These are phyloP conservation scores for Cichorium intybus DNA, from an alignment of 140 eudicot genomes.

Conservation along the genomic window DNA sequence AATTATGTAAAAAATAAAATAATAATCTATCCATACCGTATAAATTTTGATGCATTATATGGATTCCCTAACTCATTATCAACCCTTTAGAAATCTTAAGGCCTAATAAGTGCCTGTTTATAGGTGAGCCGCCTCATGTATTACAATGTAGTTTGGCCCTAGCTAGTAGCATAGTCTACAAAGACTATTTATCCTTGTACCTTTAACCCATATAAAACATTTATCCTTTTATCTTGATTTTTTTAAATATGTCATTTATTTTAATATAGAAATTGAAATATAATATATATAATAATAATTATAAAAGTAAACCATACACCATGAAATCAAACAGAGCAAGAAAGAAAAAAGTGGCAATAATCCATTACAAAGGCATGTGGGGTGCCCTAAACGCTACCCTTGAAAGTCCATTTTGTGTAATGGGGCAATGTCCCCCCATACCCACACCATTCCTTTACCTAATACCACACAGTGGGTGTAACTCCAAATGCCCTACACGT, in stretches of 20 bases:
- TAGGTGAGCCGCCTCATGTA: too few relatives aligned
- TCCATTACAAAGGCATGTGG: constrained; percentile 29
- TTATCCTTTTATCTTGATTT: not conserved
- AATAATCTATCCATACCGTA: too few relatives aligned
- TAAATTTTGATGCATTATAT: too few relatives aligned
- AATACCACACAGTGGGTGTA: constrained; percentile 20
- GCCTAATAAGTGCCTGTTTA: not conserved
- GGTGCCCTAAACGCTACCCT: constrained; percentile 21
- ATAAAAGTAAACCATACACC: not conserved
- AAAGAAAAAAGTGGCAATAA: constrained; percentile 13
- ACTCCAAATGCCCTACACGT: constrained; percentile 25
- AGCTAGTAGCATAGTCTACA: not conserved
- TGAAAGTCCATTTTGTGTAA: constrained; percentile 31
- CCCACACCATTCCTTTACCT: constrained; percentile 38
- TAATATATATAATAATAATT: not conserved
- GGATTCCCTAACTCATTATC: too few relatives aligned
- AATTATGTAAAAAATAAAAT: too few relatives aligned
- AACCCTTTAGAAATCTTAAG: not conserved
- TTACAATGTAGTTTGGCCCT: too few relatives aligned
- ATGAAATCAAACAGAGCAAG: not conserved
- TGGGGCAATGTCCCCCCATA: constrained; percentile 38
- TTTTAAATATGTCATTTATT: not conserved
- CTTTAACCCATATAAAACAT: not conserved
- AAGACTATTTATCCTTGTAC: not conserved
- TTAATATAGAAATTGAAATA: not conserved